Evolutionary conservation across 208 protist species (phyloP), one percentile per base, ranked within the genome.

Genomic region (Leishmania martiniquensis): DNA sequence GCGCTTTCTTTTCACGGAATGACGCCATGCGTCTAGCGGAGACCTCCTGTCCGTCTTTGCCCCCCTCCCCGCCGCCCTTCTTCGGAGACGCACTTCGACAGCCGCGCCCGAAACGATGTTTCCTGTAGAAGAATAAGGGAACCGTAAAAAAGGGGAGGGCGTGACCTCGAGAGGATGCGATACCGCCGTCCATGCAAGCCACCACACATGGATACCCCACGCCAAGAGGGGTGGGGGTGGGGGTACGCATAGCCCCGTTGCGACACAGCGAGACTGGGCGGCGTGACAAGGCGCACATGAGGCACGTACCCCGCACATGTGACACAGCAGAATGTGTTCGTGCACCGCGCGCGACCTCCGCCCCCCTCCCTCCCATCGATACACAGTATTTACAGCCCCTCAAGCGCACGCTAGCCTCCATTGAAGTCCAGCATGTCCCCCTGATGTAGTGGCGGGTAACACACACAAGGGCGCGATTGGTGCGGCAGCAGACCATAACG

Each of bases 401-500:
- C 5, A 34, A n/a, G 34, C 13, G 34, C 5, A 44, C 32, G 62
- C 25, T 1, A 2, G 17, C 62, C 37, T n/a, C 55, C 60, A 37
- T 32, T 13, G 55, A 29, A 34, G 10, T 22, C n/a, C 22, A 60
- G n/a, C 9, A 3, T 60, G 55, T n/a, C 34, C n/a, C 34, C n/a
- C n/a, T 34, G 55, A 60, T 60, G 55, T n/a, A 81, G 59, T 84
- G 77, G 77, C 95, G 96, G 62, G 88, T 82, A 1, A 77, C 67
- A 60, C 84, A 91, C 29, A 85, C 72, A 3, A 88, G 54, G 6
- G 93, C 93, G 78, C 94, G 95, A 0, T 87, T 92, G 10, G 94
- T 88, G 77, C 96, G 95, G 17, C 91, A 89, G 52, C 91, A 88
- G 13, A 85, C 57, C 9, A 86, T 85, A 0, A 93, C 95, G 32